phyloP scores from a whole-genome alignment of 2,329 filamentous ascomycete species.

The Aspergillus luchuensis region DNA sequence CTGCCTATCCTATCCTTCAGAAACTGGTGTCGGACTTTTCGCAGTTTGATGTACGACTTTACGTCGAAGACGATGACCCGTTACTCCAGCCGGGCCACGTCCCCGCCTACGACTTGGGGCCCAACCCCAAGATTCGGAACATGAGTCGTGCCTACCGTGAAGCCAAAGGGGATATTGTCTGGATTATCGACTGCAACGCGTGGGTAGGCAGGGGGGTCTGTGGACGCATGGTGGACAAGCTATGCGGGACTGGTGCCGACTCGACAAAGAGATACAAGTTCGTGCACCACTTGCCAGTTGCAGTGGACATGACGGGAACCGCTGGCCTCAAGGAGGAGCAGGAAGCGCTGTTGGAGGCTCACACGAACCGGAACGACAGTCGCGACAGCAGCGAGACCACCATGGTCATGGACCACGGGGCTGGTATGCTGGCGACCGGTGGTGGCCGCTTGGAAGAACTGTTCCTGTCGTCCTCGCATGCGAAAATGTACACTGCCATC shows the following conservation, averaged over 20 bases:
- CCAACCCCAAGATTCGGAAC: conserved; percentile 98
- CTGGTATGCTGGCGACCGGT: conserved; percentile 46
- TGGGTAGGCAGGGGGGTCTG: conserved; percentile 81
- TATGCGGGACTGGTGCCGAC: conserved; percentile 66
- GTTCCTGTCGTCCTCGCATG: conserved; percentile 90
- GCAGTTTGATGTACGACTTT: conserved; percentile 67
- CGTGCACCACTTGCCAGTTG: conserved; percentile 88
- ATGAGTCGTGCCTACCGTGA: conserved; percentile 92
- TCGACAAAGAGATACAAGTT: conserved; percentile 71
- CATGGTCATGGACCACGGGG: conserved; percentile 17
- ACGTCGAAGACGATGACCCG: conserved; percentile 81
- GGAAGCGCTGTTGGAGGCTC: conserved; percentile 28
- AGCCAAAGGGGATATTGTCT: conserved; percentile 82
- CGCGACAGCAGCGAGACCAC: conserved; percentile 4
- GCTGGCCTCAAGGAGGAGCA: conserved; percentile 29
- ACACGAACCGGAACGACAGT: conserved; percentile 15
- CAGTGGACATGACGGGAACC: conserved; percentile 66
- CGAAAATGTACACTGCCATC: conserved; percentile 97
- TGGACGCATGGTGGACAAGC: conserved; percentile 84
- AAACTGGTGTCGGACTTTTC: conserved; percentile 74
- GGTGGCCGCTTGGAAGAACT: conserved; percentile 90
- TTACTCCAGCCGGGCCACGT: conserved; percentile 57
- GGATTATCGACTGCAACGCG: conserved; percentile 95
- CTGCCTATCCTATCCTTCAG: conserved; percentile 73
- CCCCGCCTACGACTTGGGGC: conserved; percentile 67